Base-by-base conservation (phyloP, 2,329 filamentous ascomycete genomes). In the Thielaviopsis ethacetica region DNA sequence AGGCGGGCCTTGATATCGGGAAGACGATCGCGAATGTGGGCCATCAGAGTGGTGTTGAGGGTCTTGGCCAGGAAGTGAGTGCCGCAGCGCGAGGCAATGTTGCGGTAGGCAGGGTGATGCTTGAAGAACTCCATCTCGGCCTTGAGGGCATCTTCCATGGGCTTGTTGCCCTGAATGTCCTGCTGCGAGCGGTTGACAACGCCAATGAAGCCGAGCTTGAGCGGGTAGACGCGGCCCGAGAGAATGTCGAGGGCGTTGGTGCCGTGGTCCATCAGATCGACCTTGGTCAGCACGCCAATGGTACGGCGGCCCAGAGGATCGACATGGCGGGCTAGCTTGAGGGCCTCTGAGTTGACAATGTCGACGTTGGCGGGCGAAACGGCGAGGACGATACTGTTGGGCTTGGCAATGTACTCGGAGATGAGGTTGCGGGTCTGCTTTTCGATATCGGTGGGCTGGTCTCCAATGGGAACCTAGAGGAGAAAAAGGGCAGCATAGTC, bases 321-420 rank as follows among this genome's bases (percentile, higher is more conserved):
- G 58, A 98, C 93, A 82, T 98, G 89, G 57, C 93, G 85, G 62
- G 93, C 93, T 62, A 98, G 84, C 73, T 98, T 98, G 66, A 98
- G 75, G 7, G 93, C 91, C 71, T 98, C 93, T 7, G 93, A 98
- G 72, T 98, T 98, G 69, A 97, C 93, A 66, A 98, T 84, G 69
- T 98, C 93, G 67, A 97, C 91, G 67, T 98, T 98, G 57, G 93
- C 93, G 19, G 93, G 91, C 13, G 93, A 97, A 24, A 98, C 93
- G 34, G 93, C 93, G 57, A 98, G 81, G 64, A 98, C 85, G 67
- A 98, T 95, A 72, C 91, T 96, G 78, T 98, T 98, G 15, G 93
- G 91, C 74, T 98, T 98, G 60, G 91, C 91, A 68, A 97, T 98
- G 70, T 96, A 98, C 75, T 98, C 93, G 59, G 91, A 87, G 66